Evolutionary conservation across 805 yeast genomes (phyloP).

Genomic region (Candida gorgasii): DNA sequence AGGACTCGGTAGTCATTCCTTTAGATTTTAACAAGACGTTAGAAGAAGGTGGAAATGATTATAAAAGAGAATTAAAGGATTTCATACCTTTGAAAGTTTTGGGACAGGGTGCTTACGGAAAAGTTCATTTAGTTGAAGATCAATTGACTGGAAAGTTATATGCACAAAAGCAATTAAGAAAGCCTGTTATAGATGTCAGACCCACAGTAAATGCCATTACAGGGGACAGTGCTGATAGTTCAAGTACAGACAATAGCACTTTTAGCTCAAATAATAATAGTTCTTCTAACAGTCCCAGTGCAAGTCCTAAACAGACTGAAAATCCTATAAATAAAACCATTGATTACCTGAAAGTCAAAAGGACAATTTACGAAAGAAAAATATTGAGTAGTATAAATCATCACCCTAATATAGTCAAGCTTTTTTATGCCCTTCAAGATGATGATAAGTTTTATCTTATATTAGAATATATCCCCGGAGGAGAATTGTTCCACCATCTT

Average conservation of each 20-base stretch:
- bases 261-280: neutral
- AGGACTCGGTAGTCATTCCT: slow-evolving; percentile 16
- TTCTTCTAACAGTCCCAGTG: too few relatives aligned
- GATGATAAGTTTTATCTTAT: slow-evolving; percentile 43
- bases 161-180: slow-evolving; percentile 47
- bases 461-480: slow-evolving; percentile 46
- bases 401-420: slow-evolving; percentile 46
- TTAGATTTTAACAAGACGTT: slow-evolving; percentile 10
- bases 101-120: slow-evolving; percentile 48
- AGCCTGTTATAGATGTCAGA: slow-evolving; percentile 29
- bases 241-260: neutral
- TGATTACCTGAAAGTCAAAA: slow-evolving; percentile 15
- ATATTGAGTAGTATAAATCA: slow-evolving; percentile 40
- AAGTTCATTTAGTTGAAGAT: slow-evolving; percentile 44
- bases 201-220: neutral
- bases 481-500: slow-evolving; percentile 47
- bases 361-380: slow-evolving; percentile 43
- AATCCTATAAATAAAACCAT: too few relatives aligned
- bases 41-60: slow-evolving; percentile 5
- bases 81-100: slow-evolving; percentile 44
- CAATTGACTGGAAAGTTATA: slow-evolving; percentile 35
- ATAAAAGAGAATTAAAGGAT: slow-evolving; percentile 21
- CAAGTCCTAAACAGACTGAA: too few relatives aligned
- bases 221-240: neutral
- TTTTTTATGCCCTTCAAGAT: slow-evolving; percentile 47